phyloP scores from a whole-genome alignment of 345 rosid genomes.

The Camelina sativa region DNA sequence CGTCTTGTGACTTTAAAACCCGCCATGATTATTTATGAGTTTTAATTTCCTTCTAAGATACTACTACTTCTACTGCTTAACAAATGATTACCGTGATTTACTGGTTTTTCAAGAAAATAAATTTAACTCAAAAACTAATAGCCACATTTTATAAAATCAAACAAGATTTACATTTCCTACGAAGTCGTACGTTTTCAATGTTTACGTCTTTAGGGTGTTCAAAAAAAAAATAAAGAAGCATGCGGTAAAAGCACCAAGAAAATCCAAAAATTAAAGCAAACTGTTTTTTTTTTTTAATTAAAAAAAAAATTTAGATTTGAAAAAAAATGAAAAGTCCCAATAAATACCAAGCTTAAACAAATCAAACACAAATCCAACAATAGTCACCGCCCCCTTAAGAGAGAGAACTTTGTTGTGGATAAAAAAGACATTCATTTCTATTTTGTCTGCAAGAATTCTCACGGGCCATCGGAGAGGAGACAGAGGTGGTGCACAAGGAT shows the following conservation, averaged over 20 bases:
- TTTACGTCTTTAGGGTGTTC: neutral
- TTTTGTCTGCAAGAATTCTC: constrained; percentile 43
- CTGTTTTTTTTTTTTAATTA: neutral
- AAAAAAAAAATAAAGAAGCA: neutral
- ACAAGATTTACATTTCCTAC: neutral
- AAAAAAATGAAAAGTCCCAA: constrained; percentile 31
- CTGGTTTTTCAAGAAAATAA: neutral
- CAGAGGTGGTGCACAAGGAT: constrained; percentile 45
- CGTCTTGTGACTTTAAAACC: constrained; percentile 13
- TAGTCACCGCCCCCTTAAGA: constrained; percentile 39
- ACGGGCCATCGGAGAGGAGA: constrained; percentile 46
- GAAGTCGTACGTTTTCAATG: neutral
- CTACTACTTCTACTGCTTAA: constrained; percentile 7
- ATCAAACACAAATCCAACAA: constrained; percentile 44
- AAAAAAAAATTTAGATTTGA: neutral
- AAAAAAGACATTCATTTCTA: constrained; percentile 42
- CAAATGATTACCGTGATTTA: constrained; percentile 2
- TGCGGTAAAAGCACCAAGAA: constrained; percentile 35
- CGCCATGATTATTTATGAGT: constrained; percentile 24
- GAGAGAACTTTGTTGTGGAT: constrained; percentile 35
- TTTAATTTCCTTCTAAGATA: constrained; percentile 24
- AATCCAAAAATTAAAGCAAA: constrained; percentile 28
- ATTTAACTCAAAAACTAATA: neutral
- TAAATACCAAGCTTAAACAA: constrained; percentile 38
- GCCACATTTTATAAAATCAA: neutral